phyloP scores from a whole-genome alignment of 192 early-diverging fungal genomes.

The Coemansia sp. region DNA sequence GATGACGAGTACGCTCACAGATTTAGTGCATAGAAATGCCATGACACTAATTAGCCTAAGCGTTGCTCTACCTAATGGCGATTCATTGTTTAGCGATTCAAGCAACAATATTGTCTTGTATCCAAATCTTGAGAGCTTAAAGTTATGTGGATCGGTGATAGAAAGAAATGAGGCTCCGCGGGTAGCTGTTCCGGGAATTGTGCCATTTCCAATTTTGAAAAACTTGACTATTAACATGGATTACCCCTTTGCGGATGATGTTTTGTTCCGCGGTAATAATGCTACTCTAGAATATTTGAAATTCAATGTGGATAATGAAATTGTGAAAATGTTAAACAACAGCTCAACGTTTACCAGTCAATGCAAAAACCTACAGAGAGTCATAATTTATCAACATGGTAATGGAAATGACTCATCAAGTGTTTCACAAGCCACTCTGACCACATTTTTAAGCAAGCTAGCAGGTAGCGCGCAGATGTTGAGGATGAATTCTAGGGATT shows the following conservation, averaged over 20 bases:
- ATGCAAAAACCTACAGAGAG: background rate
- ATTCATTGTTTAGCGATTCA: background rate
- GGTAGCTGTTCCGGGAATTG: background rate
- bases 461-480: too few species aligned
- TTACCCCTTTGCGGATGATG: constrained; percentile 14
- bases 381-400: background rate
- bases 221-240: background rate
- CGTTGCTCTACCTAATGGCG: background rate
- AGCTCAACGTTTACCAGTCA: background rate
- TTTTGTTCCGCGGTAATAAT: constrained; percentile 4
- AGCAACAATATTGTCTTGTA: background rate
- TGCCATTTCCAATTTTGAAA: constrained; percentile 6
- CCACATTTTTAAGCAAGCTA: background rate
- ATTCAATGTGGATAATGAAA: background rate
- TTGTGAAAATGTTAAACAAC: background rate
- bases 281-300: constrained; percentile 7
- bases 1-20: background rate
- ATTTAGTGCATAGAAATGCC: background rate
- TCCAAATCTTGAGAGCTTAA: background rate
- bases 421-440: background rate
- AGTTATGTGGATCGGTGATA: background rate
- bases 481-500: background rate
- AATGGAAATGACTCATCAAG: background rate
- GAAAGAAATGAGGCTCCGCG: background rate
- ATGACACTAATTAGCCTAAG: background rate